Evolutionary conservation across 768 basidiomycete species (phyloP), one percentile per base, ranked within the genome.

Genomic region (Tephrocybe rancida): DNA sequence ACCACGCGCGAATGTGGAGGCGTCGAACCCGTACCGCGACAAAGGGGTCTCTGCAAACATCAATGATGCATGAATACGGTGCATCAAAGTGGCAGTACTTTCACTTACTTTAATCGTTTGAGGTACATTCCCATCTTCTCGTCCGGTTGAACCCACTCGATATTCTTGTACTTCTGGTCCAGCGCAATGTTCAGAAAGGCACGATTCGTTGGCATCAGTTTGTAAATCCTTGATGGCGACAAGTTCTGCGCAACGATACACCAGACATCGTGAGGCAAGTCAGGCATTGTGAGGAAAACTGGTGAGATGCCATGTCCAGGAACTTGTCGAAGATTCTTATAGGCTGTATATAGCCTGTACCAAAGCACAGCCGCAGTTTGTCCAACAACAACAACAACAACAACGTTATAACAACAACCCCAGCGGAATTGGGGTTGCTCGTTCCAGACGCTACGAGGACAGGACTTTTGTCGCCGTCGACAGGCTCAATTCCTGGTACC

Each of bases 1-100:
- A 75, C 73, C 75, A 75, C 5, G 71, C 70, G 0, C 72, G 68
- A n/a, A 77, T 64, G 30, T 66, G 64, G 11, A 75, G 61, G n/a
- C 64, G 64, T 27, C 66, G 59, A 16, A 75, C 74, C 30, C 67
- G 65, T 19, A 35, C 22, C 0, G 71, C 72, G 19, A 72, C 64
- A 9, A 65, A 46, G 27, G 70, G 70, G 24, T 64, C 63, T 54
- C 72, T 73, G 37, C 44, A 35, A 6, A 16, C 3, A 10, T 9
- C n/a, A 44, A 8, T 26, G 9, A 38, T 37, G 13, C 11, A n/a
- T n/a, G n/a, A n/a, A n/a, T n/a, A n/a, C n/a, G n/a, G n/a, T n/a
- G n/a, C n/a, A n/a, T n/a, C n/a, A n/a, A n/a, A n/a, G n/a, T n/a
- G n/a, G n/a, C n/a, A n/a, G n/a, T n/a, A n/a, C n/a, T n/a, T n/a